Evolutionary conservation across 805 yeast genomes (phyloP).

Genomic region (Candida maris): DNA sequence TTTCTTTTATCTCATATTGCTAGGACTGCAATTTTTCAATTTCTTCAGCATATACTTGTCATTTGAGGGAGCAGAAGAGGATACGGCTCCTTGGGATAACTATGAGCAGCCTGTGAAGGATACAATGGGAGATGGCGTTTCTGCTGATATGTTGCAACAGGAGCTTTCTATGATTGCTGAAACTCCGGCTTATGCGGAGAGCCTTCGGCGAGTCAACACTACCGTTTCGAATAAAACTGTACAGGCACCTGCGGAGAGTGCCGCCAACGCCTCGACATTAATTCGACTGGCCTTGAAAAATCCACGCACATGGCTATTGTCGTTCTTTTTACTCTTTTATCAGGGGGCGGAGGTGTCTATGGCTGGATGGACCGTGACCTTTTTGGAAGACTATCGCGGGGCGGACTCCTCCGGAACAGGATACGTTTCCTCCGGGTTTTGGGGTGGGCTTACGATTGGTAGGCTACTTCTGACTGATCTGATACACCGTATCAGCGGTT

Average conservation of each 20-base stretch:
- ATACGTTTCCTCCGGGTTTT: constrained; percentile 63
- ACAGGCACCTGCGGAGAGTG: constrained; percentile 6
- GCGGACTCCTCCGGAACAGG: constrained; percentile 49
- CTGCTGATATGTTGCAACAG: background rate
- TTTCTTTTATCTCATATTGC: constrained; percentile 47
- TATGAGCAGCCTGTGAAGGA: constrained; percentile 19
- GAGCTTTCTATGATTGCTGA: constrained; percentile 21
- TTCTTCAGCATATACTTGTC: constrained; percentile 36
- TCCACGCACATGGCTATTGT: constrained; percentile 43
- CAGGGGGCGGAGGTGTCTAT: constrained; percentile 67
- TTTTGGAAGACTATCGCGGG: constrained; percentile 50
- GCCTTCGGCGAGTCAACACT: constrained; percentile 6
- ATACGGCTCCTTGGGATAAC: constrained; percentile 36
- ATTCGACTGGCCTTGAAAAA: constrained; percentile 38
- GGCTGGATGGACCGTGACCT: constrained; percentile 72
- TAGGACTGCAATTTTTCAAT: constrained; percentile 36
- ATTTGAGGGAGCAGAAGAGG: constrained; percentile 48
- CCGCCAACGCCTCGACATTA: constrained; percentile 23
- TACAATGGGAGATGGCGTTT: constrained; percentile 9
- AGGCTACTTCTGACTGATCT: constrained; percentile 47
- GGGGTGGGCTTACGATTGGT: constrained; percentile 70
- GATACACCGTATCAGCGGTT: constrained; percentile 39
- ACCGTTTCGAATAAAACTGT: background rate
- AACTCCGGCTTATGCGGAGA: constrained; percentile 14
- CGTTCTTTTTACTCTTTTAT: constrained; percentile 55